Conservation (phyloP, 2,329 filamentous ascomycete species). For the Talaromyces sp. region DNA sequence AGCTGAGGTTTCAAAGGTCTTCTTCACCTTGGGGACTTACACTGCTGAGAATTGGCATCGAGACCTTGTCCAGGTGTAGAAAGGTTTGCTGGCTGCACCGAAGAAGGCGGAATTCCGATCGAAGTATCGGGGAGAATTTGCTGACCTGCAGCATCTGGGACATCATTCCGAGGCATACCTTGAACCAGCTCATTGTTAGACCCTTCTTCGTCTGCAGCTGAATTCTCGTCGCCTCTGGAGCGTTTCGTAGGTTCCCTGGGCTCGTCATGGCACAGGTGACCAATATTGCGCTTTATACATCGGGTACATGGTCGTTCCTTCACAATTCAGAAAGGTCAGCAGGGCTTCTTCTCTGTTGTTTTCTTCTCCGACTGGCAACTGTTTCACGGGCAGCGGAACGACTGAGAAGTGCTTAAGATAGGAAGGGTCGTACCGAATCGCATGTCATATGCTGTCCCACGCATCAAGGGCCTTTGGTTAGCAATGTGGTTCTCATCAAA, state of each 20-base stretch:
- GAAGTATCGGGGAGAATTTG: slow-evolving; percentile 45
- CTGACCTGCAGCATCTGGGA: slow-evolving; percentile 57
- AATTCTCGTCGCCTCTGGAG: slow-evolving; percentile 70
- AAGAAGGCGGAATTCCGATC: slow-evolving; percentile 59
- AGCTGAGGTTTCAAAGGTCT: slow-evolving; percentile 17
- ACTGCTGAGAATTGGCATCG: slow-evolving; percentile 69
- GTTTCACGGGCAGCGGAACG: slow-evolving; percentile 28
- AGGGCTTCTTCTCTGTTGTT: slow-evolving; percentile 10
- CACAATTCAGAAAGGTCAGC: slow-evolving; percentile 19
- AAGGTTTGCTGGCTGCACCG: slow-evolving; percentile 67
- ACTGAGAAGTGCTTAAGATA: slow-evolving; percentile 23
- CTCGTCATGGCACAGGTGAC: slow-evolving; percentile 97
- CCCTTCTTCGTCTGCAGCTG: slow-evolving; percentile 63
- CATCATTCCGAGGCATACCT: slow-evolving; percentile 57
- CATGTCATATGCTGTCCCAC: slow-evolving; percentile 82
- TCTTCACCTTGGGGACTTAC: slow-evolving; percentile 57
- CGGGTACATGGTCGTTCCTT: slow-evolving; percentile 94
- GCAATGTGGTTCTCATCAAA: slow-evolving; percentile 41
- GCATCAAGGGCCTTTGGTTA: slow-evolving; percentile 47
- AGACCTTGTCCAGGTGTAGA: slow-evolving; percentile 67
- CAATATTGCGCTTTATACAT: slow-evolving; percentile 98
- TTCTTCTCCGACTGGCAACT: slow-evolving; percentile 10
- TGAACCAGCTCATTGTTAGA: slow-evolving; percentile 50
- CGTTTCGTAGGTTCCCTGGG: slow-evolving; percentile 87
- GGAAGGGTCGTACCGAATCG: slow-evolving; percentile 70